Percentiles rank a stretch among this genome's conserved stretches.
Conservation (phyloP, 2,329 filamentous ascomycete genomes). For the Botrytis elliptica region DNA sequence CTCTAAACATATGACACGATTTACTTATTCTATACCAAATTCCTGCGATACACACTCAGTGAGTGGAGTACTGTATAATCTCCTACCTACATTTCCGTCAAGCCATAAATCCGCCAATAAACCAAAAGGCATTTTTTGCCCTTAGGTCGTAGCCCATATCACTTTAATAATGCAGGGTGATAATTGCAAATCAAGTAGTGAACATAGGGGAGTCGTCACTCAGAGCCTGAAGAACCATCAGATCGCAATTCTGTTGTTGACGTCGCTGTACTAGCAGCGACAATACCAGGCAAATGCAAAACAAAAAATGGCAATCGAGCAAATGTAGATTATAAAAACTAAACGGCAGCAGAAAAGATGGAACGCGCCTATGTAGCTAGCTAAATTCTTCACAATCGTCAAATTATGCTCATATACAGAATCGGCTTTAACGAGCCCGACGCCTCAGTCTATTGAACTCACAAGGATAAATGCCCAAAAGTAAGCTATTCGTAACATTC, state of each 20-base stretch:
- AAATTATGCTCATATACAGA: neutral
- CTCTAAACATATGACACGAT: no score
- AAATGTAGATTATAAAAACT: neutral
- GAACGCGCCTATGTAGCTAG: neutral
- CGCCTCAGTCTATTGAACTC: neutral
- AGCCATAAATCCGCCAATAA: neutral
- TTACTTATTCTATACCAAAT: neutral
- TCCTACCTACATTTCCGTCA: neutral
- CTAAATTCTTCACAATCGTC: neutral
- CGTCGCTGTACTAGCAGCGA: neutral
- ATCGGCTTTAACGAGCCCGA: neutral
- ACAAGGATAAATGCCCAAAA: no score
- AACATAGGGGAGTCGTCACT: fast-evolving
- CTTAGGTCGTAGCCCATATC: no score
- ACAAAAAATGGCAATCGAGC: neutral
- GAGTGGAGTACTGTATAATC: neutral
- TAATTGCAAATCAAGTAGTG: neutral
- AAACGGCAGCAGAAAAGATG: neutral
- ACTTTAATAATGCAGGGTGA: neutral
- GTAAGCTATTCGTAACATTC: neutral
- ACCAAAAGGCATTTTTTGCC: neutral
- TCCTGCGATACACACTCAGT: neutral
- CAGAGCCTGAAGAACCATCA: neutral
- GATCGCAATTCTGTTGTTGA: neutral
- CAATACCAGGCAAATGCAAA: neutral